Percentiles rank a stretch among this genome's conserved stretches.
These are phyloP conservation scores for Tulasnella sp. DNA, from an alignment of 768 basidiomycete genomes.

Conservation along the genomic window DNA sequence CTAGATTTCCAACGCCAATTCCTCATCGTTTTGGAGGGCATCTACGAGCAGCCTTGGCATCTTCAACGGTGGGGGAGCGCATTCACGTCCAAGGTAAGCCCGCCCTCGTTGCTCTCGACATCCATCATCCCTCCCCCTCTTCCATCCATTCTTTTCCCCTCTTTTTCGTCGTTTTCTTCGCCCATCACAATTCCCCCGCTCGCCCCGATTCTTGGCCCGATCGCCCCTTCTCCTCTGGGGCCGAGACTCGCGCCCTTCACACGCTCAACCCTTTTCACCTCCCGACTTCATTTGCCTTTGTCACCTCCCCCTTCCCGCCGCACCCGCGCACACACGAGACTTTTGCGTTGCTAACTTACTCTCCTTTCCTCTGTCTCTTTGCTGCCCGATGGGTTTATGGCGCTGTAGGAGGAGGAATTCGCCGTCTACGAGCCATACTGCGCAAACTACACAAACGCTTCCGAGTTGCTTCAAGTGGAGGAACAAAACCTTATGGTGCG, in stretches of 20 bases:
- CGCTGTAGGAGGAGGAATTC: slow-evolving; percentile 86
- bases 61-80: slow-evolving; percentile 82
- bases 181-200: neutral
- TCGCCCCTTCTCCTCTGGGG: neutral
- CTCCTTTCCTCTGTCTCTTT: slow-evolving; percentile 4
- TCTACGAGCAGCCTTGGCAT: slow-evolving; percentile 70
- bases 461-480: slow-evolving; percentile 75
- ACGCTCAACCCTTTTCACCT: neutral
- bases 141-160: neutral
- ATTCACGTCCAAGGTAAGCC: slow-evolving; percentile 75
- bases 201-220: slow-evolving; percentile 1
- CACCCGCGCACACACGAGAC: neutral
- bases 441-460: slow-evolving; percentile 84
- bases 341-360: neutral
- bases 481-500: slow-evolving; percentile 80
- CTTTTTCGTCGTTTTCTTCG: slow-evolving; percentile 4
- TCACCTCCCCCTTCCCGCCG: neutral
- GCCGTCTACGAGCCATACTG: slow-evolving; percentile 96
- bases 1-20: slow-evolving; percentile 95
- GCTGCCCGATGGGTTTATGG: slow-evolving; percentile 31
- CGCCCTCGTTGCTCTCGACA: slow-evolving; percentile 23
- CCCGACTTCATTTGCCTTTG: slow-evolving; percentile 12
- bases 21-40: slow-evolving; percentile 81
- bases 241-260: slow-evolving; percentile 24
- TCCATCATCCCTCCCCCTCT: neutral